These are phyloP conservation scores for Aphanomyces invadans DNA, from an alignment of 352 stramenopile species.

Conservation along the genomic window DNA sequence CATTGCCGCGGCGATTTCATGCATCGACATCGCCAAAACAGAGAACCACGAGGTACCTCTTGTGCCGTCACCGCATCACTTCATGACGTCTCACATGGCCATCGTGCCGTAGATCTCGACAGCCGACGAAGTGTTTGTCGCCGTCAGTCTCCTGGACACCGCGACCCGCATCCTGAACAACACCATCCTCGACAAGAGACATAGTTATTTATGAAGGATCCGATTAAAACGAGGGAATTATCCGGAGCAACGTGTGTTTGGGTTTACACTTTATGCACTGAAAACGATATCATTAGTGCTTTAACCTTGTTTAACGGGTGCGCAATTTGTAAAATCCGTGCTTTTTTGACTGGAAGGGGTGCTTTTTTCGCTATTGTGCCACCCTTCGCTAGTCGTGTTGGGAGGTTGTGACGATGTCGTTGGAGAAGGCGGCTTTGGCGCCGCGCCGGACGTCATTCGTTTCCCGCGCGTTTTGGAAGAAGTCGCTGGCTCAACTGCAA, in stretches of 20 bases:
- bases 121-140: conserved; percentile 2
- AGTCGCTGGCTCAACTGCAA: conserved; percentile 1
- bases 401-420: not conserved
- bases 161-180: not conserved
- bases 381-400: no score
- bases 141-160: not conserved
- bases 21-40: not conserved
- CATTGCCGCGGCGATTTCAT: not conserved
- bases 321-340: no score
- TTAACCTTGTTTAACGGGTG: no score
- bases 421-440: not conserved
- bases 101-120: not conserved
- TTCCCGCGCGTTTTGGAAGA: not conserved
- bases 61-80: not conserved
- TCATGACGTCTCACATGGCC: no score
- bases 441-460: not conserved
- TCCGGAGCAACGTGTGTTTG: no score
- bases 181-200: not conserved
- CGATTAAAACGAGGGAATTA: no score
- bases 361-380: not conserved
- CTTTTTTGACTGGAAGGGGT: not conserved
- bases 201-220: no score
- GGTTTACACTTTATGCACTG: no score
- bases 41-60: not conserved
- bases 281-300: no score